These are phyloP conservation scores for Hypoxylon crocopeplum DNA, from an alignment of 495 filamentous ascomycete genomes.

Conservation along the genomic window DNA sequence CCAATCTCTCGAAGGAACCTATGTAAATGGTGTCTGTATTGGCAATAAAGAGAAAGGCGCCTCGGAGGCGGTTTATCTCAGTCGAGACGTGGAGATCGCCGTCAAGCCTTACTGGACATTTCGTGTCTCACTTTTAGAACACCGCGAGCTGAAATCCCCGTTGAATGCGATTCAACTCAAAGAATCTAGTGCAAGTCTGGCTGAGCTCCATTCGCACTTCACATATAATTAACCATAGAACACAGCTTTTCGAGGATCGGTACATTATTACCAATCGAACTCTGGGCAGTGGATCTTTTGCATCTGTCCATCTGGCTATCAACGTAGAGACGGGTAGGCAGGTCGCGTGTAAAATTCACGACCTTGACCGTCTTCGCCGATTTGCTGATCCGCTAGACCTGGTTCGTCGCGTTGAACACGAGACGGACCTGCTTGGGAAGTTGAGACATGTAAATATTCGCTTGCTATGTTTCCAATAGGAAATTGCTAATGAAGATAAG, in stretches of 20 bases:
- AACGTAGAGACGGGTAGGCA: conserved; percentile 69
- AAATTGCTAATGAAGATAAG: conserved; percentile 7
- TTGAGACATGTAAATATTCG: conserved; percentile 63
- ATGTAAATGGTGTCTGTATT: conserved; percentile 57
- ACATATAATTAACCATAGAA: not conserved
- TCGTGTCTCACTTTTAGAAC: conserved; percentile 33
- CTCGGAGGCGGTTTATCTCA: conserved; percentile 56
- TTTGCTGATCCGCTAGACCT: not conserved
- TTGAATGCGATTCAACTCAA: conserved; percentile 28
- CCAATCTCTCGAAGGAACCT: conserved; percentile 62
- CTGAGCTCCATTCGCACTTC: not conserved
- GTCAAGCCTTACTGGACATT: conserved; percentile 48
- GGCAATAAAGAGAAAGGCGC: conserved; percentile 37
- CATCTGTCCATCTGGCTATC: conserved; percentile 80
- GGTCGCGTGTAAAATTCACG: conserved; percentile 78
- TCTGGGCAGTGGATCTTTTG: conserved; percentile 85
- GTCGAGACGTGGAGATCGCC: conserved; percentile 60
- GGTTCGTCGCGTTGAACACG: conserved; percentile 47
- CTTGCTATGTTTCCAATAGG: not conserved
- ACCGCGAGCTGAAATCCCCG: not conserved
- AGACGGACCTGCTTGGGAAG: conserved; percentile 63
- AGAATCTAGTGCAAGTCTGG: conserved; percentile 23
- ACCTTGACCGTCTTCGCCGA: conserved; percentile 32
- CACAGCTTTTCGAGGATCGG: conserved; percentile 53
- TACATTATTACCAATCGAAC: conserved; percentile 60